Evolutionary conservation across 129 eudicot species (phyloP).

Genomic region (Oenanthe sinensis): DNA sequence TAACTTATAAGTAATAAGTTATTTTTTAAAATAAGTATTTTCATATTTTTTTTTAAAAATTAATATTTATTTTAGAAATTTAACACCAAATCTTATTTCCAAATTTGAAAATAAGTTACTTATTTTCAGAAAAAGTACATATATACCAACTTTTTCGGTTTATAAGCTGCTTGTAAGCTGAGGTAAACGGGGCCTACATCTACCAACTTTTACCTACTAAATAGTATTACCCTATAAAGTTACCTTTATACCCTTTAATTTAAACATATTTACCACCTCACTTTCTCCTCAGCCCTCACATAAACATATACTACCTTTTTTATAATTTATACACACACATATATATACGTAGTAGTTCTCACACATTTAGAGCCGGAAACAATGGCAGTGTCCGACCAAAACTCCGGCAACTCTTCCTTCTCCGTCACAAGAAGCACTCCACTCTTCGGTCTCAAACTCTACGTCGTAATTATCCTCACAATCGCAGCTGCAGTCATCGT

Average conservation of each 20-base stretch:
- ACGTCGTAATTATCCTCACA: constrained; percentile 43
- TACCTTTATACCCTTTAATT: background rate
- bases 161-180: too few relatives aligned
- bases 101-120: too few relatives aligned
- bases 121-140: too few relatives aligned
- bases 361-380: constrained; percentile 19
- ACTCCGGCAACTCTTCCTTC: constrained; percentile 24
- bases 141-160: too few relatives aligned
- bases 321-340: background rate
- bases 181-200: too few relatives aligned
- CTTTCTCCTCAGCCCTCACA: background rate
- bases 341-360: background rate
- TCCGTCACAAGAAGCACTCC: constrained; percentile 40
- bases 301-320: background rate
- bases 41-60: too few relatives aligned
- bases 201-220: background rate
- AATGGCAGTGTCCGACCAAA: constrained; percentile 39
- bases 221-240: background rate
- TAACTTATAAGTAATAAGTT: too few relatives aligned
- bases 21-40: too few relatives aligned
- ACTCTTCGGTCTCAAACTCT: constrained; percentile 56
- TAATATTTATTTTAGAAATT: too few relatives aligned
- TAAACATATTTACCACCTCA: background rate
- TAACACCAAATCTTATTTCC: too few relatives aligned
- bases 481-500: constrained; percentile 20